phyloP scores from a whole-genome alignment of 2,329 filamentous ascomycete species.

The Rutstroemia sp. region DNA sequence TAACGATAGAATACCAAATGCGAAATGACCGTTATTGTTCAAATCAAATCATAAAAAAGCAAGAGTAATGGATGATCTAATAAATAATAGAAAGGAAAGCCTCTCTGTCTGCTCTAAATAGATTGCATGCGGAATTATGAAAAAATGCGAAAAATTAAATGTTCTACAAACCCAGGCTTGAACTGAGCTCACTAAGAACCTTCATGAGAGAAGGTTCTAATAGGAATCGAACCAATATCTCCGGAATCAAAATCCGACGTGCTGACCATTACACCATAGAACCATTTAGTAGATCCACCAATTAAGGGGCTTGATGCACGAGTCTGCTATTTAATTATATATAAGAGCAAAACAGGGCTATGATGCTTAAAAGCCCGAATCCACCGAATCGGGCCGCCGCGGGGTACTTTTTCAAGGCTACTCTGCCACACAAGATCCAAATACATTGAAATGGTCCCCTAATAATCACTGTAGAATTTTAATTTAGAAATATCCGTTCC shows the following conservation, averaged over 20 bases:
- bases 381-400: not conserved
- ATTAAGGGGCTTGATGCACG: not conserved
- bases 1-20: not conserved
- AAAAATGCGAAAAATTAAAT: not conserved
- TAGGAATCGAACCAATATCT: slow-evolving; percentile 11
- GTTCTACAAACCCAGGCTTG: not conserved
- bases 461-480: too few species aligned
- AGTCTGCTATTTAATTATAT: not conserved
- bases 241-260: not conserved
- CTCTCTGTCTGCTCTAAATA: too few species aligned
- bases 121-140: not conserved
- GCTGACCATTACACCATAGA: slow-evolving; percentile 11
- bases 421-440: too few species aligned
- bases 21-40: not conserved
- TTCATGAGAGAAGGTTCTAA: slow-evolving; percentile 8
- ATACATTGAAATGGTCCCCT: too few species aligned
- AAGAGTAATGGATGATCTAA: not conserved
- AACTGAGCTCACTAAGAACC: slow-evolving; percentile 1
- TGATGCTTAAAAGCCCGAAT: not conserved
- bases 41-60: not conserved
- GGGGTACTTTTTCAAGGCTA: too few species aligned
- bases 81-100: too few species aligned
- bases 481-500: too few species aligned
- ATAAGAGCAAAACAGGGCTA: not conserved
- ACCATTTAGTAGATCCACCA: not conserved